phyloP scores from a whole-genome alignment of 2,329 filamentous ascomycete genomes.

The Coleophoma eucalyptorum region DNA sequence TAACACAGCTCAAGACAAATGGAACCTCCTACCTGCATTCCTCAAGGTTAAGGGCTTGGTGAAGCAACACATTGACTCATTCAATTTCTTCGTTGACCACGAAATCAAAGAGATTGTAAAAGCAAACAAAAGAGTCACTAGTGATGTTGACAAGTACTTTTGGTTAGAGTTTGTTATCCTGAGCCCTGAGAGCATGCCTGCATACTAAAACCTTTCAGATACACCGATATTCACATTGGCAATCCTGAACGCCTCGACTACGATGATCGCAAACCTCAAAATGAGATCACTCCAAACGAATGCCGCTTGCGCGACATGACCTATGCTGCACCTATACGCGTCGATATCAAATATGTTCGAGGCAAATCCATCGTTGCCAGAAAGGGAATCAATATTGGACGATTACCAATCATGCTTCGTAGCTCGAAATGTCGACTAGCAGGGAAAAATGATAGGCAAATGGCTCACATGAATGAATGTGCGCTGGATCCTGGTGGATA shows the following conservation, averaged over 20 bases:
- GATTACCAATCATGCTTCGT: conserved; percentile 95
- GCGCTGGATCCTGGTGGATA: conserved; percentile 95
- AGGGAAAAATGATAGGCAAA: conserved; percentile 79
- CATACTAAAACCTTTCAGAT: conserved; percentile 31
- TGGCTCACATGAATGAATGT: conserved; percentile 93
- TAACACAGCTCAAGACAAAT: conserved; percentile 78
- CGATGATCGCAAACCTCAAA: conserved; percentile 65
- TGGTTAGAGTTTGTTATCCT: conserved; percentile 63
- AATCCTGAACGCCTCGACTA: conserved; percentile 75
- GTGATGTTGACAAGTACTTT: conserved; percentile 89
- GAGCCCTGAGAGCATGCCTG: not conserved
- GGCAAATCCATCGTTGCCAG: conserved; percentile 73
- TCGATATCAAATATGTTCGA: conserved; percentile 87
- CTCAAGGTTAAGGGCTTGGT: conserved; percentile 93
- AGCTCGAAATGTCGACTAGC: conserved; percentile 89
- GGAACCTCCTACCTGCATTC: conserved; percentile 95
- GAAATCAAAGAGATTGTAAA: conserved; percentile 96
- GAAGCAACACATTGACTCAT: conserved; percentile 87
- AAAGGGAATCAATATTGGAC: conserved; percentile 76
- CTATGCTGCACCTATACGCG: conserved; percentile 91
- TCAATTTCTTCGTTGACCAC: conserved; percentile 96
- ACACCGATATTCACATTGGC: conserved; percentile 86
- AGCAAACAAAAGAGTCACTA: conserved; percentile 82
- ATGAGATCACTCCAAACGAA: conserved; percentile 88
- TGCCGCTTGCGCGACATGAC: conserved; percentile 95